Evolutionary conservation across 164 flowering plant genomes (phyloP), one percentile per base, ranked within the genome.

Genomic region (Magnolia officinalis): DNA sequence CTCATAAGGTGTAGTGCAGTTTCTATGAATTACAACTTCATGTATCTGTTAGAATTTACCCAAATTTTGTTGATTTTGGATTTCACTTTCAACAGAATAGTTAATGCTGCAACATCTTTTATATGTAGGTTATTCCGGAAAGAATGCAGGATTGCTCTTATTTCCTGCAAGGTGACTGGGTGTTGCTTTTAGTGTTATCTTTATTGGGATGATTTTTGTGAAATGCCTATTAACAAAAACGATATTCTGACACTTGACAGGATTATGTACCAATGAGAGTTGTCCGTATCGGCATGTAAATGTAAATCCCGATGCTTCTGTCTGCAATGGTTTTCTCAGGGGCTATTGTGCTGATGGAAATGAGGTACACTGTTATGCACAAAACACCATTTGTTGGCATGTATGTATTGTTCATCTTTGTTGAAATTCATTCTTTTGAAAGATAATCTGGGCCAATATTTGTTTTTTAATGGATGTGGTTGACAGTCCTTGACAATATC

Each of bases 71-170:
- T 52, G 67, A 18, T 73, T 50, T 2, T 51, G n/a, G 73, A 45
- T 29, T 49, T 21, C 20, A 4, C n/a, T 11, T 14, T 20, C 20
- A 66, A n/a, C 31, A 10, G 63, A 49, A 4, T 75, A n/a, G 52
- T 45, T 51, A 72, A n/a, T 18, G 51, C 23, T 77, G n/a, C 2
- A 18, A 68, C 37, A 10, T 58, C 18, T 75, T 75, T 11, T 16
- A 55, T 50, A 16, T 87, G 83, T 88, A 96, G 99, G 90, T 94
- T 80, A 91, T 96, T 78, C 99, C 99, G 16, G 99, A 96, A 79
- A 89, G 99, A 81, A 96, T 96, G 99, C 95, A 83, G 74, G 99
- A 96, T 80, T 96, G 99, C 81, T 94, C 97, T 63, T 96, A 90
- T 79, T 96, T 88, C 85, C 76, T 91, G 84, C 94, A 87, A 86